Conservation (phyloP, 192 early-diverging fungal species). For the Podila verticillata region DNA sequence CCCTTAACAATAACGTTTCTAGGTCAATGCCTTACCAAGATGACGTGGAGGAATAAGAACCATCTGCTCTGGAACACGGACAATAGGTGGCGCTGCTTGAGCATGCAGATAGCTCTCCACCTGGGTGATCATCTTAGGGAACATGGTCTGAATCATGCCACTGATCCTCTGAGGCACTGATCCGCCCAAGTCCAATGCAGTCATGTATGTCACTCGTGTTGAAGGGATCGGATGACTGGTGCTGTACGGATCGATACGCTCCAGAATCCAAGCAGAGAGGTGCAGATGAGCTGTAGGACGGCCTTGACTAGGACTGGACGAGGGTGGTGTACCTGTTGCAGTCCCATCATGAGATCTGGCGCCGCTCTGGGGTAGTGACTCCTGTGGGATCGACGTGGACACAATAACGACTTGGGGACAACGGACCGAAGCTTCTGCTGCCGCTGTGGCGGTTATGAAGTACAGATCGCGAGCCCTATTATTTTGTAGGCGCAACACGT, state of each 20-base stretch:
- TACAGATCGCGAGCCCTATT: slow-evolving; percentile 56
- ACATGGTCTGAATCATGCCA: slow-evolving; percentile 52
- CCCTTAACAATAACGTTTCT: no score
- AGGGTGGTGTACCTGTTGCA: neutral
- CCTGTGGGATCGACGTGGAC: slow-evolving; percentile 33
- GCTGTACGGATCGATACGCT: slow-evolving; percentile 61
- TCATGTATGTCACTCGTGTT: slow-evolving; percentile 59
- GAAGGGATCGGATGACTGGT: slow-evolving; percentile 64
- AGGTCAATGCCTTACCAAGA: slow-evolving; percentile 8
- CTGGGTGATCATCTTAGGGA: slow-evolving; percentile 54
- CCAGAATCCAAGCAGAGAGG: slow-evolving; percentile 63
- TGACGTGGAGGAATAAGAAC: neutral
- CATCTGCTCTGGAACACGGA: slow-evolving; percentile 41
- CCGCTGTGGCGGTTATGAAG: slow-evolving; percentile 44
- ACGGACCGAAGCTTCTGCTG: slow-evolving; percentile 10
- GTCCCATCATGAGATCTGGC: neutral
- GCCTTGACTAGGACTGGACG: neutral
- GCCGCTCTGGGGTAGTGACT: neutral
- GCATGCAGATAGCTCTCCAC: slow-evolving; percentile 55
- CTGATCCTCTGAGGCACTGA: slow-evolving; percentile 59
- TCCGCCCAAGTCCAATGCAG: slow-evolving; percentile 56
- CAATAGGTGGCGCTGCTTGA: slow-evolving; percentile 54
- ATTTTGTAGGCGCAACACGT: neutral
- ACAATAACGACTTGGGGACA: slow-evolving; percentile 37
- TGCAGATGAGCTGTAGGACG: slow-evolving; percentile 50